A percentile compares a stretch with the other conserved stretches of the same genome.
These are phyloP conservation scores for Canariomyces notabilis DNA, from an alignment of 2,329 filamentous ascomycete genomes.

Conservation along the genomic window DNA sequence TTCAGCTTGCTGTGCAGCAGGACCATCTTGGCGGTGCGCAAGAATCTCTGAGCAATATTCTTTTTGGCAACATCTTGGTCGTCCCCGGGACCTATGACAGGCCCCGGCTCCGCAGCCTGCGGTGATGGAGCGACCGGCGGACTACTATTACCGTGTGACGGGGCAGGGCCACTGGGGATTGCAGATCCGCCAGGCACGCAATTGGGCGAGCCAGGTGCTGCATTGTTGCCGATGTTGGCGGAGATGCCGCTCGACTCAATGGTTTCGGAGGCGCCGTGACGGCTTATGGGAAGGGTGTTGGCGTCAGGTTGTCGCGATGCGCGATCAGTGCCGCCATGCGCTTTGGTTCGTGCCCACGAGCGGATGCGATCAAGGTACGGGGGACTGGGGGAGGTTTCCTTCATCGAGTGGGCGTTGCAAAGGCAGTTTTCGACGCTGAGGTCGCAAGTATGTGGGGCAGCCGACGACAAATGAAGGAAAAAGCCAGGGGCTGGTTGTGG, in stretches of 20 bases:
- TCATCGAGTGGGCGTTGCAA: conserved; percentile 47
- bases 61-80: conserved; percentile 26
- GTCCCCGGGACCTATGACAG: conserved; percentile 44
- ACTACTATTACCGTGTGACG: conserved; percentile 20
- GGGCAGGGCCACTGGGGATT: conserved; percentile 15
- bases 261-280: conserved; percentile 24
- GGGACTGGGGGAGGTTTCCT: conserved; percentile 51
- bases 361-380: conserved; percentile 52
- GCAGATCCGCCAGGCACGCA: conserved; percentile 3
- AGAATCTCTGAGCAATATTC: conserved; percentile 32
- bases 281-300: conserved; percentile 38
- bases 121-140: conserved; percentile 41
- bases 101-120: conserved; percentile 51
- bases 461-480: background rate
- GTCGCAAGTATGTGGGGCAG: conserved; percentile 2
- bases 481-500: too few species aligned
- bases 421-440: conserved; percentile 7
- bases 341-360: conserved; percentile 50
- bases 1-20: conserved; percentile 75
- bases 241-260: conserved; percentile 6
- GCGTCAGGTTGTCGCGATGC: conserved; percentile 37
- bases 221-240: conserved; percentile 17
- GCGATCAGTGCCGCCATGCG: conserved; percentile 46
- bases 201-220: conserved; percentile 5
- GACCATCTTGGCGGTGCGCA: conserved; percentile 53